Conservation (phyloP, 345 rosid genomes). For the Brassica nigra region DNA sequence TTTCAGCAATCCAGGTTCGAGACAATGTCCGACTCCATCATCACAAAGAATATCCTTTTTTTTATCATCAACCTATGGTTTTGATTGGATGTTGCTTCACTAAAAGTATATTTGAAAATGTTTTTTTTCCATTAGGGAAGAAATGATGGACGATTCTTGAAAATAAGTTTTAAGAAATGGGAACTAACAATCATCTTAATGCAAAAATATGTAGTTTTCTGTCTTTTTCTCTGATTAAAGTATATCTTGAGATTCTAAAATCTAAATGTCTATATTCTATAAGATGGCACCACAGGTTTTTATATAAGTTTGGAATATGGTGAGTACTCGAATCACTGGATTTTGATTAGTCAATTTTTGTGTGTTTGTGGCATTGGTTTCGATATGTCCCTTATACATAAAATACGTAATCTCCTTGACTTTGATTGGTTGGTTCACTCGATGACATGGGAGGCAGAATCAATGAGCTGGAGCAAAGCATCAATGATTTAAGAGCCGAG, state of each 20-base stretch:
- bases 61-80: slow-evolving; percentile 22
- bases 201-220: neutral
- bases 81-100: neutral
- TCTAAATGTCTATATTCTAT: neutral
- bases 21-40: slow-evolving; percentile 11
- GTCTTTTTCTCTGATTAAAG: neutral
- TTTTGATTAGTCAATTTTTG: neutral
- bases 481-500: slow-evolving; percentile 62
- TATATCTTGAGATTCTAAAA: neutral
- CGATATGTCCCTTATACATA: neutral
- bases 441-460: slow-evolving; percentile 55
- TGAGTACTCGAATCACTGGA: neutral
- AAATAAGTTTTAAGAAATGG: neutral
- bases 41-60: slow-evolving; percentile 17
- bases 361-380: neutral
- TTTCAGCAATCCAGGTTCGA: slow-evolving; percentile 82
- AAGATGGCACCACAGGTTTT: neutral
- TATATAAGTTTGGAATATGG: neutral
- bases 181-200: neutral
- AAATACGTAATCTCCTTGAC: neutral
- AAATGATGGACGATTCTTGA: neutral
- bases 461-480: slow-evolving; percentile 72
- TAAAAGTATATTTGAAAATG: neutral
- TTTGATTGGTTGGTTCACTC: neutral
- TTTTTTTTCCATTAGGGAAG: neutral